Evolutionary conservation across 257 asterid genomes (phyloP).

Genomic region (Nicotiana sylvestris): DNA sequence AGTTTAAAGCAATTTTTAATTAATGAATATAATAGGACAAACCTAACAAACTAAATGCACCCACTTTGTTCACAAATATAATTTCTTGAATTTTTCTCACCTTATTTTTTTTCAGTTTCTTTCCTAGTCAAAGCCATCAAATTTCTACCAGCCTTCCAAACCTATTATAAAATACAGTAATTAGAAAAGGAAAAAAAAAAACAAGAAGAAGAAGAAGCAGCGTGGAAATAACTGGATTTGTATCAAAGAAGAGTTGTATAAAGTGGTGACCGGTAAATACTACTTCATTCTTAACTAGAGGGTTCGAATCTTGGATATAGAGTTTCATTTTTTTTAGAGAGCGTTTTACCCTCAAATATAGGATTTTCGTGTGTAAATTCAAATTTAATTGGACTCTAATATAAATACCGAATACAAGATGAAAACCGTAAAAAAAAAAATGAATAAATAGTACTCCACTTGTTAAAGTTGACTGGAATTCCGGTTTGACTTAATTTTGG

Average conservation of each 20-base stretch:
- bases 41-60: not conserved
- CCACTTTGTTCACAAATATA: not conserved
- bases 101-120: not conserved
- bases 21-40: not conserved
- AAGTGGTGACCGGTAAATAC: no score
- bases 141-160: not conserved
- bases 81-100: not conserved
- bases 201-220: not conserved
- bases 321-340: no score
- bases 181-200: no score
- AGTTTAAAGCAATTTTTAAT: not conserved
- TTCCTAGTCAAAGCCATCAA: not conserved
- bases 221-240: not conserved
- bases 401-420: no score
- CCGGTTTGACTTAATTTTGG: not conserved
- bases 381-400: no score
- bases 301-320: no score
- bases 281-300: no score
- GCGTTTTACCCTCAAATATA: no score
- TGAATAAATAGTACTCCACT: no score
- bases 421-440: no score
- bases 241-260: no score
- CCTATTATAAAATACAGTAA: not conserved
- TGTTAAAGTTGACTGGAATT: not conserved
- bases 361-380: no score